phyloP scores from a whole-genome alignment of 2,329 filamentous ascomycete genomes.

The Fusarium sp. region DNA sequence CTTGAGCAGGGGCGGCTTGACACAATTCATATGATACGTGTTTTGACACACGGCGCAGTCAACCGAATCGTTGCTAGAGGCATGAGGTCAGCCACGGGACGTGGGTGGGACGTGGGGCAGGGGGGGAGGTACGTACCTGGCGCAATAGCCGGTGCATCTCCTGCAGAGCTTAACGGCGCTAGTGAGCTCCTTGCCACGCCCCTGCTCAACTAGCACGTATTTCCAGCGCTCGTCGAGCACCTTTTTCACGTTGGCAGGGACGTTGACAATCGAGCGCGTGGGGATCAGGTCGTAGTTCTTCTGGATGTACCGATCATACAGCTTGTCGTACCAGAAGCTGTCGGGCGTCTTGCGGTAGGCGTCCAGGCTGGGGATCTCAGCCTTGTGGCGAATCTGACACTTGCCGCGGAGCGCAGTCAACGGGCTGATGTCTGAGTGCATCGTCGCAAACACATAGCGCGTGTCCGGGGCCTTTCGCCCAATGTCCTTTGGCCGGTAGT shows the following conservation, averaged over 20 bases:
- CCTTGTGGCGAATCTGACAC: slow-evolving; percentile 89
- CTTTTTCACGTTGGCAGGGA: slow-evolving; percentile 93
- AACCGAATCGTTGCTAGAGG: slow-evolving; percentile 85
- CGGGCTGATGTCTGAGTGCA: slow-evolving; percentile 98
- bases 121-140: slow-evolving; percentile 71
- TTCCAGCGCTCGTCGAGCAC: slow-evolving; percentile 97
- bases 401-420: slow-evolving; percentile 93
- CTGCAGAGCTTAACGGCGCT: slow-evolving; percentile 97
- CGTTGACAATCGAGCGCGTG: slow-evolving; percentile 92
- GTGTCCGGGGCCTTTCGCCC: slow-evolving; percentile 92
- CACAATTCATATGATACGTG: slow-evolving; percentile 99
- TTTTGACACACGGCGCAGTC: slow-evolving; percentile 95
- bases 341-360: slow-evolving; percentile 87
- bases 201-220: slow-evolving; percentile 93
- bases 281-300: slow-evolving; percentile 98
- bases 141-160: slow-evolving; percentile 90
- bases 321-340: slow-evolving; percentile 95
- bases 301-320: slow-evolving; percentile 98
- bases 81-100: slow-evolving; percentile 40
- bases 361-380: slow-evolving; percentile 85
- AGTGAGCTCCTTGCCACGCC: slow-evolving; percentile 93
- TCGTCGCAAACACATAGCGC: slow-evolving; percentile 91
- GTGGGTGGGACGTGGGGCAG: slow-evolving; percentile 35
- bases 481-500: slow-evolving; percentile 96
- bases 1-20: slow-evolving; percentile 89